Conservation (phyloP, 768 basidiomycete species). For the Boletus insuetus region DNA sequence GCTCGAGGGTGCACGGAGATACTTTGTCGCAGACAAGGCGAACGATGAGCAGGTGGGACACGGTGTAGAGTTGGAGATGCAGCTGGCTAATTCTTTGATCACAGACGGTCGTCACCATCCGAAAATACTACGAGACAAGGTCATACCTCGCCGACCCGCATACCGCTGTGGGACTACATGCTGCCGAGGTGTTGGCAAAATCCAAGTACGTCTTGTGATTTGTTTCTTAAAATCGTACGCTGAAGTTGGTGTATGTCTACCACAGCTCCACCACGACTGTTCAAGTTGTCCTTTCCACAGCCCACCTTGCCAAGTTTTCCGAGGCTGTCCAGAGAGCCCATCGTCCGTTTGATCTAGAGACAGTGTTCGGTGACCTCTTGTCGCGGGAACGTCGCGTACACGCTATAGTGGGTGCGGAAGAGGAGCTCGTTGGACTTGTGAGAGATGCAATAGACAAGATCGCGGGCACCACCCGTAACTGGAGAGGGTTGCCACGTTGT, state of each 20-base stretch:
- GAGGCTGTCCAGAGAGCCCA: constrained; percentile 83
- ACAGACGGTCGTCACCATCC: constrained; percentile 86
- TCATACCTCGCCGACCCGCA: constrained; percentile 94
- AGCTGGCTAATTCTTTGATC: neutral
- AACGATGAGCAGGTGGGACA: constrained; percentile 73
- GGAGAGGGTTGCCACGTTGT: too few relatives aligned
- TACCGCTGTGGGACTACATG: constrained; percentile 88
- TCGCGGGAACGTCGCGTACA: constrained; percentile 75
- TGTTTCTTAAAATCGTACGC: neutral
- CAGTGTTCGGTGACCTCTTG: constrained; percentile 78
- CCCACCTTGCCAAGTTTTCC: constrained; percentile 96
- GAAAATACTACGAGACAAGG: constrained; percentile 52
- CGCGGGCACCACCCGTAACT: constrained; percentile 1
- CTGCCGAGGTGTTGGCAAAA: constrained; percentile 58
- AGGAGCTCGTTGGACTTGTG: constrained; percentile 55
- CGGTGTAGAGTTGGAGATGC: neutral
- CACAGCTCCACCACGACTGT: constrained; percentile 45
- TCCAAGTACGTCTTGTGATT: constrained; percentile 46
- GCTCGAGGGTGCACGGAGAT: constrained; percentile 67
- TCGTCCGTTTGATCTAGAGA: constrained; percentile 20
- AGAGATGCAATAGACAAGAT: constrained; percentile 59
- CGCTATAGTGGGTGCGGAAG: constrained; percentile 66
- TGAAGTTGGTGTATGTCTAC: neutral
- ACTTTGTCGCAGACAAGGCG: constrained; percentile 86
- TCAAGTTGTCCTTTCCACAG: constrained; percentile 88